Base-by-base conservation (phyloP, 768 basidiomycete genomes). In the Mycena albidolilacea region DNA sequence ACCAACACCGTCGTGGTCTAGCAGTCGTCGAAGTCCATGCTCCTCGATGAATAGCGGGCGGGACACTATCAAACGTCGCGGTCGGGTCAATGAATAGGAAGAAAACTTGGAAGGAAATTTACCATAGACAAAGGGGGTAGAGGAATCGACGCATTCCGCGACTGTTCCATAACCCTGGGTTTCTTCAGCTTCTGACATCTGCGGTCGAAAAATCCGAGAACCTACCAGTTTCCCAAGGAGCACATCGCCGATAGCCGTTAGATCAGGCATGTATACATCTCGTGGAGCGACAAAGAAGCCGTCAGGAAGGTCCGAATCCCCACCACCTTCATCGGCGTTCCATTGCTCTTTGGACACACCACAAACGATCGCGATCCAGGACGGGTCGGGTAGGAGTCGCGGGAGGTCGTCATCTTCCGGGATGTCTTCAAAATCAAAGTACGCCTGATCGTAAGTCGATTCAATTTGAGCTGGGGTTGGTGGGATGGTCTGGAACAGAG, bases 1-100 rank as follows among this genome's bases (percentile, higher is more conserved):
- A 10, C 93, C 92, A 17, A 91, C 89, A 15, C 93, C 94, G 57
- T 91, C 88, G 30, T 82, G 82, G 48, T 89, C 84, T 48, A 95
- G 88, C 41, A 93, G 83, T 15, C 91, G 83, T 6, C 90, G 88
- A 41, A 95, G 84, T 4, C 94, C 94, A 76, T 93, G 90, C 78
- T 95, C 94, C 77, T 95, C 94, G 52, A 95, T 89, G 76, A 95
- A 95, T 46, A 95, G 83, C 0, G 94, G 94, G 2, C 94, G 87
- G 1, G 94, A 91, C 14, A 95, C 93, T 93, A 78, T 23, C 17
- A 50, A 14, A 10, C 6, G 12, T 57, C 15, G 23, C 37, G 15
- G 35, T 19, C 17, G 21, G n/a, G 23, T 59, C 38, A 8, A 61
- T 43, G 8, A 41, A 11, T 41, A 35, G 10, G 0, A 30, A 6